Conservation (phyloP, 2,329 filamentous ascomycete genomes). For the Cadophora sp. region DNA sequence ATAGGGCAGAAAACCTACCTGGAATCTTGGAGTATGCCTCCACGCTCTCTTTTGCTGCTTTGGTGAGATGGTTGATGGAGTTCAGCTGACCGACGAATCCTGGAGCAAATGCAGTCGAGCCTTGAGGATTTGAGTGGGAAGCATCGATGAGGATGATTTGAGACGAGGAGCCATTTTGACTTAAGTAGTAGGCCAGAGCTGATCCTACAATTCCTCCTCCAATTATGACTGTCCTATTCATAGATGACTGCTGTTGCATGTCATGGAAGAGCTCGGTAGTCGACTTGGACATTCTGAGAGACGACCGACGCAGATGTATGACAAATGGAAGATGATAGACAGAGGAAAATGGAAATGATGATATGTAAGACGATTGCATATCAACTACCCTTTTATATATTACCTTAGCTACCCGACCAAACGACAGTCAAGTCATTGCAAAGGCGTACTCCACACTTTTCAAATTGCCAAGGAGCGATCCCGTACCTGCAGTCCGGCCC, state of each 20-base stretch:
- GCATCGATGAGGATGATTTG: slow-evolving; percentile 33
- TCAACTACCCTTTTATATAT: background rate
- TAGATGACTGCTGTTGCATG: background rate
- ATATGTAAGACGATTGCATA: background rate
- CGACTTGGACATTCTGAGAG: background rate
- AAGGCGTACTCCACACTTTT: background rate
- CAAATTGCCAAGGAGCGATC: background rate
- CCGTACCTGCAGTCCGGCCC: too few species aligned
- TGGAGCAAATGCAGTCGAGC: slow-evolving; percentile 47
- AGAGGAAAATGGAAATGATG: background rate
- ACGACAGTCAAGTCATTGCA: slow-evolving; percentile 3
- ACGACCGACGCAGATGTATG: background rate
- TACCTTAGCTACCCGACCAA: background rate
- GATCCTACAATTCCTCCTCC: slow-evolving; percentile 46
- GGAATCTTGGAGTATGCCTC: slow-evolving; percentile 6
- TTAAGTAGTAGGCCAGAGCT: slow-evolving; percentile 45
- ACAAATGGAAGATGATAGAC: too few species aligned
- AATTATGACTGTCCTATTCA: slow-evolving; percentile 1
- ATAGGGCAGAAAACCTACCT: background rate
- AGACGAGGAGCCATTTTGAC: slow-evolving; percentile 4
- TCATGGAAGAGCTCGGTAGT: background rate
- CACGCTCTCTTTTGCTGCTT: slow-evolving; percentile 9
- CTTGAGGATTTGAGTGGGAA: slow-evolving; percentile 35
- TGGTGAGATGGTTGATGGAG: slow-evolving; percentile 8
- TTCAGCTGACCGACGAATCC: slow-evolving; percentile 17